Evolutionary conservation across 257 asterid species (phyloP), one percentile per base, ranked within the genome.

Genomic region (Solanum gracilifrons): DNA sequence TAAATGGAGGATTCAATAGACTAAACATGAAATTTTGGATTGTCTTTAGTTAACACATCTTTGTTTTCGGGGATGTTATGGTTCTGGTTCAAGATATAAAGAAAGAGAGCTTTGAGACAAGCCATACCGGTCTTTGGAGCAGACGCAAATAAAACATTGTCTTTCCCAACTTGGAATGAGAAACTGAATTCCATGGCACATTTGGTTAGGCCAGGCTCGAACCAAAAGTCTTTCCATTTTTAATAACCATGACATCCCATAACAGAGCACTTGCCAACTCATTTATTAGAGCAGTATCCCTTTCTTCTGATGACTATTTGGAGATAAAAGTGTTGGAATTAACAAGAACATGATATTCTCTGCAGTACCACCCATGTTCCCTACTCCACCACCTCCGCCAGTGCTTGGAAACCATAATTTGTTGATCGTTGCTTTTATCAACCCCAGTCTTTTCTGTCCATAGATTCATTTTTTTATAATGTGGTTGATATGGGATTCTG

Each of bases 371-470:
- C 98, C 99, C 68, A 93, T 97, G 98, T 97, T 92, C 83, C 98
- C 98, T 1, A 94, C 95, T 6, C 95, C 99, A 20, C 99, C 99
- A 8, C 98, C 99, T 2, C 98, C 98, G 18, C 99, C 99, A 11
- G 95, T 66, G 96, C 99, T 7, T 97, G 98, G 98, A 95, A 87
- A 90, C 99, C 99, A 76, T 39, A 41, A 76, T 76, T 76, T 55
- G 35, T 76, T 74, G 31, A 36, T 35, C 1, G 7, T 1, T 37
- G 15, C 21, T 37, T 76, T 37, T 37, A 76, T 76, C 83, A n/a
- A 76, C 82, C 16, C 43, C 8, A 8, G 25, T 21, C 20, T 35
- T 74, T 21, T 76, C 11, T 75, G 21, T 23, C 83, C 32, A 36
- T 36, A 75, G 90, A 73, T 58, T 74, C 83, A 33, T 87, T 20